Conservation (phyloP, 139 green algal genomes). For the Gonium pectorale region DNA sequence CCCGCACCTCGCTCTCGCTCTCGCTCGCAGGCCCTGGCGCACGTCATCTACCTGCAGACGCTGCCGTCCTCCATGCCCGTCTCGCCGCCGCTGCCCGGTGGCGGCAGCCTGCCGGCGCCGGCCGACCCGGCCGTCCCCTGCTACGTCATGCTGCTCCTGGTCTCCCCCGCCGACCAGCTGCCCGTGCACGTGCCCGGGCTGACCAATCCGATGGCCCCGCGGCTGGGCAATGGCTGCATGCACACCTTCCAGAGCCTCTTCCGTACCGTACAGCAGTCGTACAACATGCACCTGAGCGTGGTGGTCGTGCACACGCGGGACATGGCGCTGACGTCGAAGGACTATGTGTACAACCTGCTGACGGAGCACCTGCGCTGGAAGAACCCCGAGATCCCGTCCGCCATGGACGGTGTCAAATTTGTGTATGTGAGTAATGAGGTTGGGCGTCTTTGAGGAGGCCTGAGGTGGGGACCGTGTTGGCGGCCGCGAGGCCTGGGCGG, state of each 20-base stretch:
- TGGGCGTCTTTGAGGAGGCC: neutral
- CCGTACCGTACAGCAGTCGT: neutral
- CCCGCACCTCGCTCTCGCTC: too few relatives aligned
- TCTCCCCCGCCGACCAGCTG: neutral
- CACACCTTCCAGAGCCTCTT: slow-evolving; percentile 23
- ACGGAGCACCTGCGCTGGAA: neutral
- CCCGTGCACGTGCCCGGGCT: slow-evolving; percentile 26
- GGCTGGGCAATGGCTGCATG: neutral
- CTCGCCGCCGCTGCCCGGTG: slow-evolving; percentile 15
- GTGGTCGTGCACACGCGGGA: slow-evolving; percentile 13
- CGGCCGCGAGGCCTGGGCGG: too few relatives aligned
- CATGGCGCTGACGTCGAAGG: neutral
- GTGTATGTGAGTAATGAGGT: neutral
- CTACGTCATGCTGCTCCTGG: slow-evolving; percentile 25
- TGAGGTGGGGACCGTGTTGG: too few relatives aligned
- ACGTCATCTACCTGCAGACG: slow-evolving; percentile 42
- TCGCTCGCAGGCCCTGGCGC: slow-evolving; percentile 21
- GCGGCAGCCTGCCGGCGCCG: slow-evolving; percentile 7
- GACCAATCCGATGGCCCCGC: neutral
- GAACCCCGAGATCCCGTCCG: too few relatives aligned
- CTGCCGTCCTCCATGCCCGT: slow-evolving; percentile 38
- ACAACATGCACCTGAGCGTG: slow-evolving; percentile 34
- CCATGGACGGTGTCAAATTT: slow-evolving; percentile 10
- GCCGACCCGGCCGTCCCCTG: slow-evolving; percentile 32
- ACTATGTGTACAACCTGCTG: slow-evolving; percentile 23